phyloP scores from a whole-genome alignment of 129 eudicot genomes.

The Smallanthus sonchifolius region DNA sequence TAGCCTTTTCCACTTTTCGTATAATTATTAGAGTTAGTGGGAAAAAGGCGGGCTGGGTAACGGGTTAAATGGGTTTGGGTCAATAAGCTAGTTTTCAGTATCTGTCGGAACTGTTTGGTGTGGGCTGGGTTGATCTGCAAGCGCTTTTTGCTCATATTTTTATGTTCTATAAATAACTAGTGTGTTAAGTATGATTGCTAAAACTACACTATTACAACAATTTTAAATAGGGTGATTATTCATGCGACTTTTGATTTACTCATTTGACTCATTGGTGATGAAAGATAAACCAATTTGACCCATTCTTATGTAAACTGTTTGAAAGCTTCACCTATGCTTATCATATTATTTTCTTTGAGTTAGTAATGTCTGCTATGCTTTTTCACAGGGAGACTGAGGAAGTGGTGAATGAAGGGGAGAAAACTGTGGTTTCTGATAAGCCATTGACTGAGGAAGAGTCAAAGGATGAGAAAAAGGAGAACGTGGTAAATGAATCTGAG shows the following conservation, averaged over 20 bases:
- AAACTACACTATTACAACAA: not conserved
- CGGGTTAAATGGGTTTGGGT: not conserved
- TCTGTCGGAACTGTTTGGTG: not conserved
- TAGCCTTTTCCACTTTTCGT: not conserved
- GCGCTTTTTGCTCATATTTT: not conserved
- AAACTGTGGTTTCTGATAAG: constrained; percentile 44
- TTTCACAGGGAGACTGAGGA: constrained; percentile 55
- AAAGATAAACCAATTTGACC: not conserved
- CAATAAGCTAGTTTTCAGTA: not conserved
- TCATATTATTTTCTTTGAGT: not conserved
- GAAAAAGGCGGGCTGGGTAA: not conserved
- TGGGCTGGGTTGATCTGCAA: no score
- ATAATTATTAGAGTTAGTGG: not conserved
- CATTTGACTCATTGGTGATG: not conserved
- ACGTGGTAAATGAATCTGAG: constrained; percentile 52
- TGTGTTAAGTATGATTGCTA: not conserved
- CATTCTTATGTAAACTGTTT: not conserved
- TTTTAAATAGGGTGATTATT: not conserved
- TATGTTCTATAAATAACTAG: not conserved
- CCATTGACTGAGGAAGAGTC: constrained; percentile 51
- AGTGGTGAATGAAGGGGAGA: constrained; percentile 59
- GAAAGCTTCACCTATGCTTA: not conserved
- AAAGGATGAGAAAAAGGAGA: constrained; percentile 57
- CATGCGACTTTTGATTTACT: not conserved
- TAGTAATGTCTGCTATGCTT: not conserved